Evolutionary conservation across 208 protist genomes (phyloP).

Genomic region (Balamuthia mandrillaris): DNA sequence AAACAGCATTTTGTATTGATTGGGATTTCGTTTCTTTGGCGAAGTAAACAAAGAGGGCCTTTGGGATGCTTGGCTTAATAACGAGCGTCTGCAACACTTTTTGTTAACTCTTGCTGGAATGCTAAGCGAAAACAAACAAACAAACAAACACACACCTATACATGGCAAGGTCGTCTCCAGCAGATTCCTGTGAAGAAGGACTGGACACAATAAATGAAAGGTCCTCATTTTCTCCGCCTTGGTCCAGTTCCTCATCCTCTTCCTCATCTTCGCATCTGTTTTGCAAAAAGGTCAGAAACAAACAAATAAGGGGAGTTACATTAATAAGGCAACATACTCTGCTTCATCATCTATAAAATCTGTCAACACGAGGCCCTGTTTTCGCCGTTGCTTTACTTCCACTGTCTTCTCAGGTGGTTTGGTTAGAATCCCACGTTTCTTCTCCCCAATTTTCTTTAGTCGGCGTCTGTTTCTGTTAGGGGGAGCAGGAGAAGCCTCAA

Average conservation of each 20-base stretch:
- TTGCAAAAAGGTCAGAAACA: not conserved
- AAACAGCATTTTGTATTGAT: conserved; percentile 26
- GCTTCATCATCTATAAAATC: not conserved
- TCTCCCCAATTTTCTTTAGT: too few relatives aligned
- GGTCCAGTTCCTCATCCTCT: not conserved
- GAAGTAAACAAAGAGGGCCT: not conserved
- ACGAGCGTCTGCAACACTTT: not conserved
- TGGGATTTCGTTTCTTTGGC: not conserved
- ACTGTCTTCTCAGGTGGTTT: too few relatives aligned
- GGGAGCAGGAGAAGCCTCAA: too few relatives aligned
- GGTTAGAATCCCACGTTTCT: too few relatives aligned
- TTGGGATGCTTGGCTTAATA: not conserved
- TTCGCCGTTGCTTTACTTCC: too few relatives aligned
- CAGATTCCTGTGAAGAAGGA: not conserved
- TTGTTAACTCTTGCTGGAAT: not conserved
- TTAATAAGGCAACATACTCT: not conserved
- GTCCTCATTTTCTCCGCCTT: conserved; percentile 9
- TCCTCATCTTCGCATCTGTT: conserved; percentile 17
- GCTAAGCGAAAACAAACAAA: not conserved
- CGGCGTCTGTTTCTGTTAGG: too few relatives aligned
- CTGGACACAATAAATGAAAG: not conserved
- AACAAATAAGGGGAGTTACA: not conserved
- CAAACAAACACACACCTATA: not conserved
- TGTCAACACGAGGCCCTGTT: too few relatives aligned
- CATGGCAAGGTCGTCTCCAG: not conserved